Evolutionary conservation across 371 early-diverging fungal genomes (phyloP).

Genomic region (Rozella allomycis): DNA sequence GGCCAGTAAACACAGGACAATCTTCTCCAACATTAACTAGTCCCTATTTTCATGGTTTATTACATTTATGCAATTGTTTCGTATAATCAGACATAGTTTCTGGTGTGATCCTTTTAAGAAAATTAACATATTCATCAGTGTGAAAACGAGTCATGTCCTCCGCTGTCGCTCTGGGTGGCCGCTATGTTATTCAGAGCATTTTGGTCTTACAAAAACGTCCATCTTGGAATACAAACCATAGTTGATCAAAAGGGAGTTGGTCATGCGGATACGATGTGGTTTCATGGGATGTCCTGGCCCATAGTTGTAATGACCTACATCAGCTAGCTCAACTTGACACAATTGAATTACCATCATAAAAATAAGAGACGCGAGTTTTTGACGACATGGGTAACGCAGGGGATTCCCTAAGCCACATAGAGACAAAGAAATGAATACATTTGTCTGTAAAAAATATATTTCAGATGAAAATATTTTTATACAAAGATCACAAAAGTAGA

Average conservation of each 20-base stretch:
- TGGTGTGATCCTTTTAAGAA: constrained; percentile 82
- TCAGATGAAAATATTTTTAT: too few species aligned
- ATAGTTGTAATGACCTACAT: constrained; percentile 73
- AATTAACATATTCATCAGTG: constrained; percentile 89
- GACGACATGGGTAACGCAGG: too few species aligned
- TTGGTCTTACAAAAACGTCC: constrained; percentile 60
- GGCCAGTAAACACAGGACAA: constrained; percentile 90
- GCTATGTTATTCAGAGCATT: too few species aligned
- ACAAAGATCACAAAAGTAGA: too few species aligned
- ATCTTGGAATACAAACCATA: constrained; percentile 90
- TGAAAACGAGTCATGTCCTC: constrained; percentile 92
- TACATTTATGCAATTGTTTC: constrained; percentile 37
- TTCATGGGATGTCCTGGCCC: constrained; percentile 91
- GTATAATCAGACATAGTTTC: constrained; percentile 51
- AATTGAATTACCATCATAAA: too few species aligned
- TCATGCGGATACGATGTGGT: constrained; percentile 93
- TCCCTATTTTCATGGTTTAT: too few species aligned
- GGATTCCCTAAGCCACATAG: too few species aligned
- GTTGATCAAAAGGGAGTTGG: constrained; percentile 85
- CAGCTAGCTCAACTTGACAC: too few species aligned
- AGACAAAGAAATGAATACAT: too few species aligned
- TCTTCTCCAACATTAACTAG: constrained; percentile 91
- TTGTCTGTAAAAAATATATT: too few species aligned
- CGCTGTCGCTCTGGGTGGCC: constrained; percentile 80
- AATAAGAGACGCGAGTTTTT: too few species aligned